Evolutionary conservation across 495 filamentous ascomycete genomes (phyloP), one percentile per base, ranked within the genome.

Genomic region (Apodospora peruviana): DNA sequence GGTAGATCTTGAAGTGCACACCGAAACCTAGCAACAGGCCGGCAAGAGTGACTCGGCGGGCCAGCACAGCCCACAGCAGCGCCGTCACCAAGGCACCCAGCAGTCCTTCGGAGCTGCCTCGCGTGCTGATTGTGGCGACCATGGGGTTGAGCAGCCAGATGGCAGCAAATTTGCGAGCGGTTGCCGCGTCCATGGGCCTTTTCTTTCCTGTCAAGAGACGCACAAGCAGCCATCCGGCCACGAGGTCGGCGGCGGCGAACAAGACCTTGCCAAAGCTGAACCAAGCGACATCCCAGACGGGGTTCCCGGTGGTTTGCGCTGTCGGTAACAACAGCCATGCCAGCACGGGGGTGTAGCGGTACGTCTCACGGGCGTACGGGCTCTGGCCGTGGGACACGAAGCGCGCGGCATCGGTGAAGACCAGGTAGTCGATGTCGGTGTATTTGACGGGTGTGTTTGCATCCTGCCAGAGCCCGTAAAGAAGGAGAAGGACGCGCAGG

Each of bases 1-100:
- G 93, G 61, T 97, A 98, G 47, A 98, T 98, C 73, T 98, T 98
- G 64, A 97, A 95, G 65, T 98, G 93, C 22, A 96, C 91, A 1
- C 82, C 78, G 27, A 96, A 67, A 0, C 93, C 93, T 5, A 98
- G 67, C 25, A 98, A 64, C 2, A 84, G 25, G 1, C 89, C 94
- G 0, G 90, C 88, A 2, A 95, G 61, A 11, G 65, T 53, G 25
- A 87, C 70, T 25, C 71, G 69, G 42, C 67, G 65, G 47, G 76
- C 68, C 39, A 86, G 62, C 4, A 88, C 79, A 0, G 90, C 86
- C 88, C 89, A 96, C 22, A 98, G 61, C 23, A 98, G 57, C 2
- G 80, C 85, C 36, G 84, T 79, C 18, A 94, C 86, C 60, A 96
- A 75, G 2, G 94, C 86, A 1, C 87, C 88, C 11, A 98, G 67